A percentile compares a stretch with the other conserved stretches of the same genome.
These are phyloP conservation scores for Helianthus annuus DNA, from an alignment of 129 eudicot genomes.

Conservation along the genomic window DNA sequence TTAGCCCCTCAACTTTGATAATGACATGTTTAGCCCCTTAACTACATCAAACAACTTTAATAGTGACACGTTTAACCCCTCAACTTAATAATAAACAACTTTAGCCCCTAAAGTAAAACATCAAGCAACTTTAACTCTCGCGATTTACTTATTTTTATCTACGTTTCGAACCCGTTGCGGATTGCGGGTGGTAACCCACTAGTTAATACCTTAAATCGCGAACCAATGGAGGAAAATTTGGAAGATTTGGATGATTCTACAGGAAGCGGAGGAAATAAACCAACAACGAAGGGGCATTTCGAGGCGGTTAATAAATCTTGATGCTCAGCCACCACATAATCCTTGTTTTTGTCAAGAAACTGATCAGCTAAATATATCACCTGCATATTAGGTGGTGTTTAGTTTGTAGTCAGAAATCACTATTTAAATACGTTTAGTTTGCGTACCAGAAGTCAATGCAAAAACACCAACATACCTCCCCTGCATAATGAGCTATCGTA, in stretches of 20 bases:
- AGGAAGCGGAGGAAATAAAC: constrained; percentile 88
- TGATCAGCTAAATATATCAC: constrained; percentile 91
- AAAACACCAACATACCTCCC: constrained; percentile 63
- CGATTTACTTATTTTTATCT: too few species aligned
- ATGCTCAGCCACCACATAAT: constrained; percentile 99
- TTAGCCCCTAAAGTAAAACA: too few species aligned
- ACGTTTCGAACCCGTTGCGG: too few species aligned
- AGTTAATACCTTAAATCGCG: constrained; percentile 80
- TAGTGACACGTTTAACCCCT: too few species aligned
- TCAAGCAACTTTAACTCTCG: too few species aligned
- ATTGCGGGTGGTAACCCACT: too few species aligned
- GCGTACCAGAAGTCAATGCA: neutral
- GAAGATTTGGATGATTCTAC: constrained; percentile 92
- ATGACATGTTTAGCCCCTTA: too few species aligned
- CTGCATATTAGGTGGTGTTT: constrained; percentile 38
- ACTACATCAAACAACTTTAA: too few species aligned
- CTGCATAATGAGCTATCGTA: constrained; percentile 93
- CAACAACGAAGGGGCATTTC: constrained; percentile 84
- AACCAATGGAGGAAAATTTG: constrained; percentile 92
- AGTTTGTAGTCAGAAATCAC: constrained; percentile 1
- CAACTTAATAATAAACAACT: too few species aligned
- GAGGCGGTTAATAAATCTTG: constrained; percentile 95
- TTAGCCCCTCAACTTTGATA: too few species aligned
- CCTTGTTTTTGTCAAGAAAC: constrained; percentile 96
- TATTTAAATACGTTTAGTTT: neutral